phyloP scores from a whole-genome alignment of 2,329 filamentous ascomycete genomes.

The Lachnellula arida region DNA sequence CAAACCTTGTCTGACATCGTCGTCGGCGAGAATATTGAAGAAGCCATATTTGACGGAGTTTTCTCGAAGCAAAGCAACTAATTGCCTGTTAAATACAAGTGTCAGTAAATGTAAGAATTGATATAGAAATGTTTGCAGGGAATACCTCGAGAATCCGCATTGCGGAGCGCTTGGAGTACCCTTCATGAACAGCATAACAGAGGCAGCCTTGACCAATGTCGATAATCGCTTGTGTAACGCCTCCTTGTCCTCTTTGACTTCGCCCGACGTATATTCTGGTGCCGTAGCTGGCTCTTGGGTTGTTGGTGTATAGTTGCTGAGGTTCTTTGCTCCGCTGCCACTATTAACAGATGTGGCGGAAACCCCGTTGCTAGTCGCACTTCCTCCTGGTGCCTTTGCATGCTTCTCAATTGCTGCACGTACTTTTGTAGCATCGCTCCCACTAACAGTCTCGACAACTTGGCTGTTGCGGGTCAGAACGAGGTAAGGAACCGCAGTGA shows the following conservation, averaged over 20 bases:
- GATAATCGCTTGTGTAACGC: conserved; percentile 75
- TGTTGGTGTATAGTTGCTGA: conserved; percentile 23
- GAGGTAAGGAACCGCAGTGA: conserved; percentile 89
- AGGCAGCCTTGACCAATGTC: conserved; percentile 88
- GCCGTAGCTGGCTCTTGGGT: conserved; percentile 22
- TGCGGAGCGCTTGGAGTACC: conserved; percentile 84
- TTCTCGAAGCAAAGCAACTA: conserved; percentile 82
- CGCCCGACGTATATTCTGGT: conserved; percentile 29
- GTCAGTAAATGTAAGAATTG: background rate
- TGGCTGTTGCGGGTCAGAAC: conserved; percentile 73
- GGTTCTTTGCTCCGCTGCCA: conserved; percentile 38
- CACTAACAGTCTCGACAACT: conserved; percentile 80
- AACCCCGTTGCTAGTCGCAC: conserved; percentile 7
- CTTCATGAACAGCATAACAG: conserved; percentile 99
- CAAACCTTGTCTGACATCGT: conserved; percentile 91
- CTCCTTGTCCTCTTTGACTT: conserved; percentile 65
- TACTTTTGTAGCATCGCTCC: conserved; percentile 83
- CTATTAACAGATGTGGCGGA: conserved; percentile 14
- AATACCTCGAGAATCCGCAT: conserved; percentile 71
- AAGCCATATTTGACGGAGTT: conserved; percentile 94
- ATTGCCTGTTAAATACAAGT: conserved; percentile 50
- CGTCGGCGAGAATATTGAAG: conserved; percentile 97
- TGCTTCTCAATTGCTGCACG: conserved; percentile 81
- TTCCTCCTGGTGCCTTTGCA: conserved; percentile 37
- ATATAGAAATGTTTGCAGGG: background rate